Conservation (phyloP, 2,329 filamentous ascomycete genomes). For the Cladosporium sp. region DNA sequence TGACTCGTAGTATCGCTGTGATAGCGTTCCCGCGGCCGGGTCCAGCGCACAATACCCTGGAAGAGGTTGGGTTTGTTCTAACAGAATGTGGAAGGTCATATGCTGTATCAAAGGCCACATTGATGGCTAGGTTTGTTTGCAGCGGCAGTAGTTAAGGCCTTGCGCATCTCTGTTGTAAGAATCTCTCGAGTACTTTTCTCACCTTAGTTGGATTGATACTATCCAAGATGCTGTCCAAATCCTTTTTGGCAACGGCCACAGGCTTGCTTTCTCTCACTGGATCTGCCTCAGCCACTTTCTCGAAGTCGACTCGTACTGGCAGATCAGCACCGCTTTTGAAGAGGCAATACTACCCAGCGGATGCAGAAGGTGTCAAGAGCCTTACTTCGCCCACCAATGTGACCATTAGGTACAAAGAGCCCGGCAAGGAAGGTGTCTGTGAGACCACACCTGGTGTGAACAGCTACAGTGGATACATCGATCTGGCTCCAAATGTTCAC, state of each 20-base stretch:
- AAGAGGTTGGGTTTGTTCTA: not conserved
- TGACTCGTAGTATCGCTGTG: not conserved
- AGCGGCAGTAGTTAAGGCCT: not conserved
- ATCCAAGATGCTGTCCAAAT: conserved; percentile 9
- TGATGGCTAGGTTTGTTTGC: not conserved
- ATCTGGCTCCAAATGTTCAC: conserved; percentile 36
- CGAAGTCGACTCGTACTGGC: conserved; percentile 7
- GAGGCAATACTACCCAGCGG: conserved; percentile 37
- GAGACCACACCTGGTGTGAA: conserved; percentile 55
- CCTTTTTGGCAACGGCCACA: conserved; percentile 2
- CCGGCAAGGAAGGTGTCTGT: conserved; percentile 49
- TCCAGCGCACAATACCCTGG: not conserved
- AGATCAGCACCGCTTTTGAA: conserved; percentile 20
- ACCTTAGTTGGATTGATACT: not conserved
- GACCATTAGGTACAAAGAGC: conserved; percentile 54
- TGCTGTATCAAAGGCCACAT: not conserved
- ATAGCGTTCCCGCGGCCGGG: not conserved
- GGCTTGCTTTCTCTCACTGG: conserved; percentile 8
- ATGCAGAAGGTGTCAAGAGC: conserved; percentile 46
- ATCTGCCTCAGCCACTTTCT: conserved; percentile 1
- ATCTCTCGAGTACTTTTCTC: not conserved
- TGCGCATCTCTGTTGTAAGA: not conserved
- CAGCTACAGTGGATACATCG: conserved; percentile 47
- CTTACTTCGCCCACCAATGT: conserved; percentile 46
- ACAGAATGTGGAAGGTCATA: conserved; percentile 15